A percentile compares a stretch with the other conserved stretches of the same genome.
phyloP scores from a whole-genome alignment of 345 rosid genomes.

The Atalantia buxifolia region DNA sequence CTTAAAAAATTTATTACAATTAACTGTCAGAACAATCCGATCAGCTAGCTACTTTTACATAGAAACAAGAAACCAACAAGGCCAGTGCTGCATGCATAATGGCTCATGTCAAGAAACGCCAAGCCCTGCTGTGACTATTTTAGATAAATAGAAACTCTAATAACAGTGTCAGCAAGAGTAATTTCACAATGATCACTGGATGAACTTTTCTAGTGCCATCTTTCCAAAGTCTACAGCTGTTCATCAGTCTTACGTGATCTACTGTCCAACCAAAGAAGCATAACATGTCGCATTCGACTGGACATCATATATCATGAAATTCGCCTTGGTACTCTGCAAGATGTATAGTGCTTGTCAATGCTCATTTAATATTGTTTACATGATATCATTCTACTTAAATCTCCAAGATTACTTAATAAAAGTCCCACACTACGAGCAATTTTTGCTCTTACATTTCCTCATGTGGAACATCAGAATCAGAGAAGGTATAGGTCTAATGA shows the following conservation, averaged over 20 bases:
- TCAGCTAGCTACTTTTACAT: slow-evolving; percentile 8
- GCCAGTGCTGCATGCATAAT: not conserved
- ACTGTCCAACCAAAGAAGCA: slow-evolving; percentile 1
- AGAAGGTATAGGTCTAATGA: not conserved
- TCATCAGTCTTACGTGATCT: not conserved
- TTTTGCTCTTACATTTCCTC: not conserved
- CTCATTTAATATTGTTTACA: not conserved
- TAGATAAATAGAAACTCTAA: not conserved
- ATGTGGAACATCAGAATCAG: not conserved
- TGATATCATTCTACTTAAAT: not conserved
- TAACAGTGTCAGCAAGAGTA: not conserved
- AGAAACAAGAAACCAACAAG: slow-evolving; percentile 4
- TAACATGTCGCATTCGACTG: not conserved
- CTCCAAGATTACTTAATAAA: not conserved
- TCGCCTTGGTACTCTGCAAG: slow-evolving; percentile 4
- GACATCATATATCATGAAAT: not conserved
- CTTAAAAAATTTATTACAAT: not conserved
- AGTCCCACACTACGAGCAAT: not conserved
- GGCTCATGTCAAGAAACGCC: not conserved
- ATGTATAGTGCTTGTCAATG: not conserved
- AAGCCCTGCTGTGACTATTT: not conserved
- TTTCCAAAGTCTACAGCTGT: not conserved
- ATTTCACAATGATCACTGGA: not conserved
- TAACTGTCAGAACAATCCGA: not conserved
- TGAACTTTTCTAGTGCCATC: not conserved